Evolutionary conservation across 345 rosid species (phyloP), one percentile per base, ranked within the genome.

Genomic region (Camelina neglecta): DNA sequence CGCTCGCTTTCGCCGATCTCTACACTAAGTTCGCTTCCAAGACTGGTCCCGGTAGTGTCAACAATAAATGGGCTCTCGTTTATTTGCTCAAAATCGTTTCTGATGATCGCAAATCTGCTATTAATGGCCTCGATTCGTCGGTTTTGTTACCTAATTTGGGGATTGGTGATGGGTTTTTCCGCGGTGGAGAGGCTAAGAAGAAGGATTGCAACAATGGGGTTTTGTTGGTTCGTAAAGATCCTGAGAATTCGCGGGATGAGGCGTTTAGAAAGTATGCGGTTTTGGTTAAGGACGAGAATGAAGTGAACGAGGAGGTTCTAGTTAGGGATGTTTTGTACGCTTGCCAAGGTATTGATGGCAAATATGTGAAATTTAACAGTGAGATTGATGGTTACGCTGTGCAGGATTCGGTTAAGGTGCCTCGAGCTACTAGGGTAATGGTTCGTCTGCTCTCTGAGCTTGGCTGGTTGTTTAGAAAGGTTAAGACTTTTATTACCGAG

Each of bases 381-480:
- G 75, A 53, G 33, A 80, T 83, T 7, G 99, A 95, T 47, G 97
- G 97, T 24, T 95, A 90, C 73, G 80, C 79, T 11, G 83, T 95
- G 60, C 55, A 77, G 23, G 96, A 89, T 71, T 65, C 62, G 2
- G 71, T 89, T 72, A 89, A 87, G 85, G 93, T 86, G 29, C 87
- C 97, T 23, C 71, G 96, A 65, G 90, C 89, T 1, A 87, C 91
- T 10, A 84, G 92, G 78, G 71, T 82, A 67, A 83, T 92, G 84
- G 87, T 90, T 13, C 83, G 93, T 85, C 90, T 83, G 88, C 83
- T 95, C 29, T 92, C 97, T 23, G 99, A 95, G 83, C 80, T 95
- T 76, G 98, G 99, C 7, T 95, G 99, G 99, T 74, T 95, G 81
- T 92, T 92, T 75, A 86, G 90, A 78, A 95, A 95, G 78, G 99